These are phyloP conservation scores for Plasmodiophora brassicae DNA, from an alignment of 208 protist genomes.

Conservation along the genomic window DNA sequence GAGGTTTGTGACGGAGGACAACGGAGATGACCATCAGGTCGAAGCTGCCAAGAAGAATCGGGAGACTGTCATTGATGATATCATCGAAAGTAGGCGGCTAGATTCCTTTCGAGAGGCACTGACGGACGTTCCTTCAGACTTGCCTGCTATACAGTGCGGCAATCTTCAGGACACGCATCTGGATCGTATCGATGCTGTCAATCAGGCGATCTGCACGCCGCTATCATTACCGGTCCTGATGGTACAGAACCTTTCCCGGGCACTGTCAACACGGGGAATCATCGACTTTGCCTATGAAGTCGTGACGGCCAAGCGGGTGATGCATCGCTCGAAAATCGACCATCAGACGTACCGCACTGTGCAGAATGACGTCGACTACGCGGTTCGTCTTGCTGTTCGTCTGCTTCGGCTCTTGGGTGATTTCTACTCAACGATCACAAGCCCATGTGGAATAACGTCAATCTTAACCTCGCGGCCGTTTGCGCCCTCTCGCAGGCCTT, in stretches of 20 bases:
- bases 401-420: neutral
- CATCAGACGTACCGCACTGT: neutral
- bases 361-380: slow-evolving; percentile 11
- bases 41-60: neutral
- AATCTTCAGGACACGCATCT: neutral
- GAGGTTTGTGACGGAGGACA: too few species aligned
- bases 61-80: neutral
- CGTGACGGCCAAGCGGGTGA: neutral
- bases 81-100: neutral
- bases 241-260: neutral
- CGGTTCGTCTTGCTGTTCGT: neutral
- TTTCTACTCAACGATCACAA: neutral
- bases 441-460: neutral
- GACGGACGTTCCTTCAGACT: too few species aligned
- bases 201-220: neutral
- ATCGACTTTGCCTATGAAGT: slow-evolving; percentile 3
- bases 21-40: neutral
- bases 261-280: neutral
- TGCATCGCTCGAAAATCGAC: neutral
- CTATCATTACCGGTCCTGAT: neutral
- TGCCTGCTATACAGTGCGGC: neutral
- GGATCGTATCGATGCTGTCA: neutral
- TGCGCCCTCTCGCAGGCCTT: neutral
- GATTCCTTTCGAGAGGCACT: too few species aligned
- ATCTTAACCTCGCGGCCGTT: neutral